phyloP scores from a whole-genome alignment of 1,284 basidiomycete genomes.

The Apiotrichum veenhuisii region DNA sequence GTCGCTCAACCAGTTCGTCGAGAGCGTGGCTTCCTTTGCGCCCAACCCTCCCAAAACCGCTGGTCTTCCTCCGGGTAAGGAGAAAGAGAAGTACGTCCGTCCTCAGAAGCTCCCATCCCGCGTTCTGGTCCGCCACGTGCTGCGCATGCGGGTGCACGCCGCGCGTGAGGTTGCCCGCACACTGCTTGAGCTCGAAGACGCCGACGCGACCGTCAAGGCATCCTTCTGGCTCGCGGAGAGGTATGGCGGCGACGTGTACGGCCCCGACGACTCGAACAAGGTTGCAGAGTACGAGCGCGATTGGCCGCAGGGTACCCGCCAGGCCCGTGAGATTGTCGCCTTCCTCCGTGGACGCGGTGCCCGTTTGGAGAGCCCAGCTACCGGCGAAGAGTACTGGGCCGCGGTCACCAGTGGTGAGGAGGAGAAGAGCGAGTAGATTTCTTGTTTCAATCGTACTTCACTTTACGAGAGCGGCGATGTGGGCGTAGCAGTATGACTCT shows the following conservation, averaged over 20 bases:
- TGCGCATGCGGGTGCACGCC: constrained; percentile 73
- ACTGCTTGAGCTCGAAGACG: constrained; percentile 61
- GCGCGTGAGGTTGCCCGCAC: constrained; percentile 66
- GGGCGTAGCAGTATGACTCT: no score
- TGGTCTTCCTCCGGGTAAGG: constrained; percentile 30
- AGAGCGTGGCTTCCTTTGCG: constrained; percentile 31
- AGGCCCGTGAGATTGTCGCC: constrained; percentile 42
- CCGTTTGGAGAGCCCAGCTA: constrained; percentile 24
- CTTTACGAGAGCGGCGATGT: no score
- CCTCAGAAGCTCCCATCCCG: constrained; percentile 64
- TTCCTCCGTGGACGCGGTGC: constrained; percentile 46
- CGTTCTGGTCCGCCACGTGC: constrained; percentile 75
- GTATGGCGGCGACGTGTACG: constrained; percentile 34
- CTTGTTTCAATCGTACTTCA: no score
- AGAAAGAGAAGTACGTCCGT: constrained; percentile 33
- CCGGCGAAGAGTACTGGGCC: constrained; percentile 31
- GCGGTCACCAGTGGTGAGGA: constrained; percentile 14
- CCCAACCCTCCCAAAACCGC: constrained; percentile 41
- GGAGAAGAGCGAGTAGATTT: constrained; percentile 6
- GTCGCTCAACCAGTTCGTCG: constrained; percentile 65
- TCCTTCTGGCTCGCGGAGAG: constrained; percentile 45
- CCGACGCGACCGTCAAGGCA: constrained; percentile 33
- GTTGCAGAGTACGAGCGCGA: constrained; percentile 33
- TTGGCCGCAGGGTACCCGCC: constrained; percentile 33
- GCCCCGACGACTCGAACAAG: constrained; percentile 20